Base-by-base conservation (phyloP, 306 rosid genomes). In the Inga leiocalycina region DNA sequence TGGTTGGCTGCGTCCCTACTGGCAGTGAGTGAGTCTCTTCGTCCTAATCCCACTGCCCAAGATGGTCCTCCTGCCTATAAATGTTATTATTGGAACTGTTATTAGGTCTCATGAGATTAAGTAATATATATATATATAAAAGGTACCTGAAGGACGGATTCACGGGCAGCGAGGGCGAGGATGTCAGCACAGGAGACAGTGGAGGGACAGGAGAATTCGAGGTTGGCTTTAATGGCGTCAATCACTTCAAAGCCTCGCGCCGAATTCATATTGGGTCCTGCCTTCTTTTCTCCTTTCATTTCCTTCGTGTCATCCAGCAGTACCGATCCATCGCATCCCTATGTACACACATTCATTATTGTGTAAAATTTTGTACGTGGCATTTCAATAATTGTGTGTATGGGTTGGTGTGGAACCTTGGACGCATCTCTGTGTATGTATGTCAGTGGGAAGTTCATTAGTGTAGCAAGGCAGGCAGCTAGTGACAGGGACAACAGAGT, bases 261-360 rank as follows among this genome's bases (percentile, higher is more conserved):
- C 2, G 98, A 93, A n/a, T 91, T 90, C 8, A 7, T 37, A 65
- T 93, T 93, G 6, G 94, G 88, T 0, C 8, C 6, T 2, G 93
- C 90, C 49, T 83, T 88, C 82, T 90, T 89, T 77, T 93, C 97
- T 0, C 97, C 93, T 73, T 67, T 84, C 62, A 88, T 79, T 8
- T 86, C 77, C n/a, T 61, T 32, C 1, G 90, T 87, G 80, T 90
- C 97, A 48, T 90, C 93, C 15, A 91, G 91, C 49, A 93, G 86
- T 82, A 93, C 98, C 2, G 97, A 93, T 1, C 74, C 94, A 73
- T 93, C 98, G 69, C 98, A 93, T 1, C 97, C 97, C 97, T 92
- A 0, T 52, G 1, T 13, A 0, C 54, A 49, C 54, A 49, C 54
- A 49, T 39, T 6, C 43, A 6, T 27, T 27, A 27, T 27, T 27